A percentile compares a stretch with the other conserved stretches of the same genome.
phyloP scores from a whole-genome alignment of 768 basidiomycete species.

The Russula olivacea region DNA sequence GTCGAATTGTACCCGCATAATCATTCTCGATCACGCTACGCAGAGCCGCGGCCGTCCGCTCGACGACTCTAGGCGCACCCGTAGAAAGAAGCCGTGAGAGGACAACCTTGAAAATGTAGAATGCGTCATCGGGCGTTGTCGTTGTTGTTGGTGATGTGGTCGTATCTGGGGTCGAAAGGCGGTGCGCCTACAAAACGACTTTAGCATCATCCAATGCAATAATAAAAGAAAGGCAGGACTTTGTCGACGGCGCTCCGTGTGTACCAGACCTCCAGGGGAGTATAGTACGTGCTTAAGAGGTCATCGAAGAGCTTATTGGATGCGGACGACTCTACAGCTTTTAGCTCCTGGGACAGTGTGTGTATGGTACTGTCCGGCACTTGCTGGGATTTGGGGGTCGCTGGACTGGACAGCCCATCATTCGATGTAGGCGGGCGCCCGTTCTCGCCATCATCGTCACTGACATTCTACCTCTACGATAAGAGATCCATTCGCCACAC shows the following conservation, averaged over 20 bases:
- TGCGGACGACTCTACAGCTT: slow-evolving; percentile 42
- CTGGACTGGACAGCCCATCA: background rate
- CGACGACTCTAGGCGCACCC: slow-evolving; percentile 56
- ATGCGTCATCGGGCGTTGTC: slow-evolving; percentile 88
- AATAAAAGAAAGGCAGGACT: slow-evolving; percentile 37
- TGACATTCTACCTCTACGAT: slow-evolving; percentile 1
- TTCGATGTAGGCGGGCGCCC: background rate
- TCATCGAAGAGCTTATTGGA: slow-evolving; percentile 59
- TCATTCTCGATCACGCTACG: slow-evolving; percentile 77
- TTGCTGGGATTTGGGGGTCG: slow-evolving; percentile 1
- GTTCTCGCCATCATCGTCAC: slow-evolving; percentile 3
- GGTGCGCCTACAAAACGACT: slow-evolving; percentile 63
- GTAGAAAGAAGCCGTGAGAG: slow-evolving; percentile 72
- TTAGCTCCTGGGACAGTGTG: slow-evolving; percentile 19
- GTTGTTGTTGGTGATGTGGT: slow-evolving; percentile 58
- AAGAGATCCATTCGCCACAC: background rate
- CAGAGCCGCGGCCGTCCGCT: slow-evolving; percentile 55
- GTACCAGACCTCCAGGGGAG: slow-evolving; percentile 92
- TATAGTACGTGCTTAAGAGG: slow-evolving; percentile 68
- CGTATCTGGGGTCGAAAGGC: slow-evolving; percentile 68
- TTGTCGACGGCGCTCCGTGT: slow-evolving; percentile 81
- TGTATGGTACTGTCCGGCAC: background rate
- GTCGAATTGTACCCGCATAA: slow-evolving; percentile 73
- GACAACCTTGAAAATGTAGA: slow-evolving; percentile 89
- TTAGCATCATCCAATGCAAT: background rate